Conservation (phyloP, 2,329 filamentous ascomycete species). For the Elsinoe ampelina region DNA sequence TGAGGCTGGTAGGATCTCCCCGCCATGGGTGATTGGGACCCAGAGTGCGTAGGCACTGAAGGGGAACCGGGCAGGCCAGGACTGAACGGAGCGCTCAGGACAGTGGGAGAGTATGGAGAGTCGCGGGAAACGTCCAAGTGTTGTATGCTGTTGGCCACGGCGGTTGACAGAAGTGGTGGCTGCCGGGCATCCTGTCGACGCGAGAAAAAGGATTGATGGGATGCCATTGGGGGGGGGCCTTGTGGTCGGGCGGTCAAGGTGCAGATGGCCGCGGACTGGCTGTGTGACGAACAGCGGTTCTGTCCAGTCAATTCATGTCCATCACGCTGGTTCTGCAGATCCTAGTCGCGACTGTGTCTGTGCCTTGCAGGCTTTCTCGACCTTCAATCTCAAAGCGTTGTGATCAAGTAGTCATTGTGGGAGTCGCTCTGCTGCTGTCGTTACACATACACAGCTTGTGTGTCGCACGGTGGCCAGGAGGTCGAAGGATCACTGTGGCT, state of each 20-base stretch:
- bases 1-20: conserved; percentile 38
- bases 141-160: conserved; percentile 25
- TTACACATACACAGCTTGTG: neutral
- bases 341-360: conserved; percentile 1
- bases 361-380: conserved; percentile 1
- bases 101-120: conserved; percentile 16
- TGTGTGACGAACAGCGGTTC: conserved; percentile 10
- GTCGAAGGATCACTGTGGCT: conserved; percentile 1
- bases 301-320: conserved; percentile 2
- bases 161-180: conserved; percentile 33
- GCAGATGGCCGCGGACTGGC: neutral
- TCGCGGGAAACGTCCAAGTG: conserved; percentile 15
- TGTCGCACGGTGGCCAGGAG: neutral
- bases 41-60: conserved; percentile 20
- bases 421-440: neutral
- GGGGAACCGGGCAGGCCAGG: conserved; percentile 25
- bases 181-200: conserved; percentile 28
- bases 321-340: conserved; percentile 5
- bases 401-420: neutral
- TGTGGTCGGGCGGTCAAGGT: neutral
- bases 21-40: conserved; percentile 20
- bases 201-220: conserved; percentile 16
- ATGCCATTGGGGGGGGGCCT: conserved; percentile 6
- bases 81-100: conserved; percentile 21
- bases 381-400: neutral